Evolutionary conservation across 208 protist species (phyloP).

Genomic region (Kentomonas sorsogonicus): DNA sequence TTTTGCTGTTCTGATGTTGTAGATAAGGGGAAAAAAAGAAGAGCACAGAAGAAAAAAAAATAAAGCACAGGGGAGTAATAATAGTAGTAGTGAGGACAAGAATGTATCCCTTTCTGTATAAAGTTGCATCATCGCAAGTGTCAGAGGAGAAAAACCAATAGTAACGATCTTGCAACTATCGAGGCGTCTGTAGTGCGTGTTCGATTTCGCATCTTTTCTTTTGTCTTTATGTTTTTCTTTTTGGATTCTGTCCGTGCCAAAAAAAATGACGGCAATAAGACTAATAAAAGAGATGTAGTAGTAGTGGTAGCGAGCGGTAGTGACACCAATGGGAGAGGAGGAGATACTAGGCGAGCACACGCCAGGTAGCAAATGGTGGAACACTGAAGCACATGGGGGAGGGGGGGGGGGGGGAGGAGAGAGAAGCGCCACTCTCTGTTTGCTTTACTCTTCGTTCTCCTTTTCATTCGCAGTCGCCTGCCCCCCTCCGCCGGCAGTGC

Average conservation of each 20-base stretch:
- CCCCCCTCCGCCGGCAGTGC: neutral
- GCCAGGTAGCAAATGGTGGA: neutral
- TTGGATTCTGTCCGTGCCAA: too few species aligned
- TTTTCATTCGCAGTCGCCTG: neutral
- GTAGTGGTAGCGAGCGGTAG: neutral
- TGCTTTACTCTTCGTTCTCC: slow-evolving; percentile 4
- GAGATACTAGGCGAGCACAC: neutral
- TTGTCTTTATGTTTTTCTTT: too few species aligned
- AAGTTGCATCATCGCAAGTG: neutral
- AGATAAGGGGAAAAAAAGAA: slow-evolving; percentile 9
- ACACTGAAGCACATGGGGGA: neutral
- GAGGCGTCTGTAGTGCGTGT: neutral
- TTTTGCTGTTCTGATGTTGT: neutral
- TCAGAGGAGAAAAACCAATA: slow-evolving; percentile 10
- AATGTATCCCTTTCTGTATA: neutral
- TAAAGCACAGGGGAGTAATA: slow-evolving; percentile 3
- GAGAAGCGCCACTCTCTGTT: neutral
- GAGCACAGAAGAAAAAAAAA: slow-evolving; percentile 1
- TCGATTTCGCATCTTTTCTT: too few species aligned
- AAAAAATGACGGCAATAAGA: neutral
- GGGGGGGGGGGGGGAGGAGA: neutral
- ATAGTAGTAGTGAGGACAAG: neutral
- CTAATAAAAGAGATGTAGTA: neutral
- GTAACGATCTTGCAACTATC: slow-evolving; percentile 3
- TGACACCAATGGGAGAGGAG: neutral